Evolutionary conservation across 768 basidiomycete genomes (phyloP).

Genomic region (Cyathus striatus): DNA sequence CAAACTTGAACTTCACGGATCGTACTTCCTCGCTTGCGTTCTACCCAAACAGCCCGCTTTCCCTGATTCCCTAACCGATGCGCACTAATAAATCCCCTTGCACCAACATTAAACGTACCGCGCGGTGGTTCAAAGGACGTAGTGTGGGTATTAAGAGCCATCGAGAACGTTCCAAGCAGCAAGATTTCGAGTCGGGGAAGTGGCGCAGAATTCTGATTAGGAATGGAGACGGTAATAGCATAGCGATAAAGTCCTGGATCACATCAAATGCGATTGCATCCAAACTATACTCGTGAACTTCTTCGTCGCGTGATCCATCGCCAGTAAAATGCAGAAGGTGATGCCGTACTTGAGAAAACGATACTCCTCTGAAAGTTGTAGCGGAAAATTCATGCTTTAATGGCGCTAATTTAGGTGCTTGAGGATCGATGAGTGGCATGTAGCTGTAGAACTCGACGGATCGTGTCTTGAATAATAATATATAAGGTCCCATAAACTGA

Average conservation of each 20-base stretch:
- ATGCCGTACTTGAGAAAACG: slow-evolving; percentile 24
- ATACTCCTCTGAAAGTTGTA: slow-evolving; percentile 38
- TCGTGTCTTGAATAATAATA: slow-evolving; percentile 48
- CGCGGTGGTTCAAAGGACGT: slow-evolving; percentile 1
- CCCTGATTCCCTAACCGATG: slow-evolving; percentile 43
- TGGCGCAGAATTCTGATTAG: slow-evolving; percentile 1
- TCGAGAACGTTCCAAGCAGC: slow-evolving; percentile 37
- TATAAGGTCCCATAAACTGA: slow-evolving; percentile 39
- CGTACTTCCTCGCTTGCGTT: slow-evolving; percentile 38
- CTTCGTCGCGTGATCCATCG: not conserved
- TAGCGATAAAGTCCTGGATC: slow-evolving; percentile 48
- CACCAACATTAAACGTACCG: slow-evolving; percentile 4
- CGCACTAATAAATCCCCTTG: slow-evolving; percentile 46
- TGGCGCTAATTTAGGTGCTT: slow-evolving; percentile 4
- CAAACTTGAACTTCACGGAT: slow-evolving; percentile 42
- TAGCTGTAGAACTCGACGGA: slow-evolving; percentile 41
- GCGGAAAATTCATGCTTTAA: slow-evolving; percentile 18
- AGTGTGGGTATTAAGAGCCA: slow-evolving; percentile 20
- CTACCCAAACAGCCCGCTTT: slow-evolving; percentile 51
- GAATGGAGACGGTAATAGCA: slow-evolving; percentile 19
- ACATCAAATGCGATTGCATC: slow-evolving; percentile 41
- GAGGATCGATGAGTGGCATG: slow-evolving; percentile 14
- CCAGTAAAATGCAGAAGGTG: not conserved
- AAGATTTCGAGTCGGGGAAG: slow-evolving; percentile 25
- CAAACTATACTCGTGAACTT: slow-evolving; percentile 11